Base-by-base conservation (phyloP, 768 basidiomycete species). In the Mycena maculata region DNA sequence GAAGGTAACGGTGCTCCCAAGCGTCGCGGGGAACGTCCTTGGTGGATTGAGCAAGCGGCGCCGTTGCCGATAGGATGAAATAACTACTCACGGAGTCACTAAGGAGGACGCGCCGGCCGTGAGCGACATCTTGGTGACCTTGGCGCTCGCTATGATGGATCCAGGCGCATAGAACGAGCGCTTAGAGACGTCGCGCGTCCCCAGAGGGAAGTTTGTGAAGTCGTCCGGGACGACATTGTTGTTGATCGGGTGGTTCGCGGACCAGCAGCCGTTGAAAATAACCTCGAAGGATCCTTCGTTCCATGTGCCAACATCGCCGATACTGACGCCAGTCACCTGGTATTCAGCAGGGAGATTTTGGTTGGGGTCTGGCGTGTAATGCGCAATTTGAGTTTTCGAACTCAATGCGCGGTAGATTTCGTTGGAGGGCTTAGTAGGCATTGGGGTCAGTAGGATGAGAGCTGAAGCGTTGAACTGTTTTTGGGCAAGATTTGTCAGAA, bases 331-430 rank as follows among this genome's bases (percentile, higher is more conserved):
- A 33, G 67, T 53, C 1, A 57, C 55, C 54, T 56, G 67, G 53
- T 65, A 66, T 45, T 69, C 72, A 3, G 52, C 50, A 20, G 68
- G 69, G n/a, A 70, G 52, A 10, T 54, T 71, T 31, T 54, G 52
- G 28, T 70, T 72, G 23, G 71, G 71, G 33, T 77, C 75, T 20
- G 78, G 78, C 8, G 69, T 70, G 73, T 69, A 76, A 38, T 74
- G 48, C 3, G 74, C 76, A 28, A 74, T 72, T 15, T 75, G 76
- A 42, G 18, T 64, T 57, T 27, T 36, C 9, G 54, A 64, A 5
- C n/a, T 39, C 20, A 64, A 50, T 6, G 4, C 23, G 12, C 49
- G 61, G 53, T 45, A 63, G 3, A 63, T 28, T 44, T 63, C 52
- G 53, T 38, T 63, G n/a, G 52, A 4, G 4, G 60, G 25, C 20